These are phyloP conservation scores for Cordyceps farinosa DNA, from an alignment of 2,329 filamentous ascomycete genomes.

Conservation along the genomic window DNA sequence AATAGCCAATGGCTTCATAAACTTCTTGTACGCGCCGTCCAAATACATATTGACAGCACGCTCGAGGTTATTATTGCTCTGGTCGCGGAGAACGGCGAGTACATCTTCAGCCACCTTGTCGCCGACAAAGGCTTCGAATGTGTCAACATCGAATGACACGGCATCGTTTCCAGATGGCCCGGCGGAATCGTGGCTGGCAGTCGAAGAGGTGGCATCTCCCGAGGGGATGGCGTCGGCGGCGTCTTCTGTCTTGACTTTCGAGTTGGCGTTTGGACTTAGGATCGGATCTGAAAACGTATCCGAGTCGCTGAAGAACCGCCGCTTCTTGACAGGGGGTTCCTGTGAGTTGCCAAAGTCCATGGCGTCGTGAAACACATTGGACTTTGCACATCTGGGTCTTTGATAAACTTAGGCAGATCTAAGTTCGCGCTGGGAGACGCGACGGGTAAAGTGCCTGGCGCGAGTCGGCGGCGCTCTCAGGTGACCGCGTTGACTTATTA, in stretches of 20 bases:
- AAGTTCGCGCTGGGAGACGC: slow-evolving; percentile 34
- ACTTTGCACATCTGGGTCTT: slow-evolving; percentile 13
- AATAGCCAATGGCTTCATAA: slow-evolving; percentile 25
- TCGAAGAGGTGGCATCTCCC: slow-evolving; percentile 7
- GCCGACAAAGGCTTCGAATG: slow-evolving; percentile 59
- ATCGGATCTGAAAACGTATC: slow-evolving; percentile 28
- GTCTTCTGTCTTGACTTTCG: slow-evolving; percentile 18
- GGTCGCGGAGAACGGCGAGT: slow-evolving; percentile 48
- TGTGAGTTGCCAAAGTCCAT: slow-evolving; percentile 40
- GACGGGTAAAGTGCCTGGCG: slow-evolving; percentile 30
- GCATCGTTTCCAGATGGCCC: slow-evolving; percentile 23
- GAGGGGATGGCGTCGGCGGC: slow-evolving; percentile 17
- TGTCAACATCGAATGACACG: slow-evolving; percentile 51
- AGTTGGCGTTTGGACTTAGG: slow-evolving; percentile 1
- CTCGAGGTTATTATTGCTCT: slow-evolving; percentile 57
- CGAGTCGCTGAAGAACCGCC: slow-evolving; percentile 36
- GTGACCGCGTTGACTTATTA: slow-evolving; percentile 33
- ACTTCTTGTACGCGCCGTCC: slow-evolving; percentile 62
- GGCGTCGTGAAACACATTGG: slow-evolving; percentile 20
- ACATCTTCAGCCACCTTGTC: slow-evolving; percentile 49
- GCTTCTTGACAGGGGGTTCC: slow-evolving; percentile 45
- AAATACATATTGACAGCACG: slow-evolving; percentile 67
- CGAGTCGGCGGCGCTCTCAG: slow-evolving; percentile 37
- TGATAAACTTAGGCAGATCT: neutral
- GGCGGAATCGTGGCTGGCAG: slow-evolving; percentile 3